Base-by-base conservation (phyloP, 2,329 filamentous ascomycete species). In the Thielaviopsis ethacetica region DNA sequence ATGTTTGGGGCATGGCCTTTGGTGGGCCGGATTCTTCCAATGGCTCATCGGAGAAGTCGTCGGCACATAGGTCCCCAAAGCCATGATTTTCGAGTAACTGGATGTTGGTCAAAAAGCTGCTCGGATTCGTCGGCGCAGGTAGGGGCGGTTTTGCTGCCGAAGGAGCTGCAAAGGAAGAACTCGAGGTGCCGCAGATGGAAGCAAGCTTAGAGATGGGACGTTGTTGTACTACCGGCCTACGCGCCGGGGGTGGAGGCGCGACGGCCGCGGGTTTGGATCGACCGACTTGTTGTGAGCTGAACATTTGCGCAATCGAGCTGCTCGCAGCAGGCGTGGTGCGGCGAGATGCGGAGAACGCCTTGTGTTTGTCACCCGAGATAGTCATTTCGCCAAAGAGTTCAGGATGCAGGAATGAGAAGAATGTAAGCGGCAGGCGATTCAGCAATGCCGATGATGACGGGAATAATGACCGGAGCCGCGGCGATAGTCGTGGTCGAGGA, bases 21-120 rank as follows among this genome's bases (percentile, higher is more conserved):
- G 57, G 53, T 12, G 60, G 53, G 17, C 57, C 54, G 15, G 41
- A 49, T 44, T 61, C 60, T 2, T 55, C 53, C 17, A 61, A 54
- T 22, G 60, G 60, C 21, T 61, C 60, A 53, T 61, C 60, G 13
- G 57, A 57, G 47, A 61, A 61, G 19, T 61, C 60, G 22, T 61
- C 60, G 19, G 53, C 38, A 17, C 54, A 55, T 9, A 61, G 30
- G 26, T 61, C 60, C 17, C 59, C 60, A 24, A 61, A 61, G 56
- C 60, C 60, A 53, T 61, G 47, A 22, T 61, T 57, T 17, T 59
- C 54, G 19, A 54, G 57, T 24, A 61, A 59, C n/a, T 59, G 57
- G n/a, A 56, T 53, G 21, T 41, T 52, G 12, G 56, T 41, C 17
- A 50, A 41, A 17, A 55, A 57, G 13, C 19, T 19, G 26, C 38